Base-by-base conservation (phyloP, 345 rosid species). In the Salix exigua region DNA sequence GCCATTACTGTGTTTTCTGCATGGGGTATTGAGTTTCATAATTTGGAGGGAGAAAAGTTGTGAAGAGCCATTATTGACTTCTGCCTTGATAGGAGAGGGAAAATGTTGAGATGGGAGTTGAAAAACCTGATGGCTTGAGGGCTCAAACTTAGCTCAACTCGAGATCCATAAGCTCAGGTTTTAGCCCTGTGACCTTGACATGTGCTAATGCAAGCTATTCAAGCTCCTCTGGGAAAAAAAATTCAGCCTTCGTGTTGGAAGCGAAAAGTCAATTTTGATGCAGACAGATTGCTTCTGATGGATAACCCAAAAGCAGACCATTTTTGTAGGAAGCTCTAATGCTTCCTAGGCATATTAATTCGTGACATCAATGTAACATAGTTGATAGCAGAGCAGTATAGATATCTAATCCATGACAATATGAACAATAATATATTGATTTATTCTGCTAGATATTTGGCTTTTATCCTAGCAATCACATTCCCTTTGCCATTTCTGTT, bases 191-290 rank as follows among this genome's bases (percentile, higher is more conserved):
- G 10, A 64, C 53, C 1, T 35, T 26, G 11, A 21, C 61, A 26
- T 77, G 16, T 62, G 28, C 70, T 44, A 5, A 28, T 18, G 26
- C 50, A 30, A 12, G 12, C 66, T 64, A 64, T 38, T 74, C 69
- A 48, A 68, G 64, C 9, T 55, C 19, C 2, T 50, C 58, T 4
- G 30, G 73, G 72, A 63, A 26, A 69, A 26, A 69, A 7, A 38
- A 33, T n/a, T 44, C 64, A 62, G 60, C 55, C 73, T 7, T 46
- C 38, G 28, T 65, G 14, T 18, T 62, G 62, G 26, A 75, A 65
- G 55, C 69, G 76, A 28, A 11, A 70, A 66, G 40, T 62, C 77
- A 80, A 60, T 85, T 83, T 77, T 85, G 83, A 71, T 64, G 44
- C 46, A 10, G 80, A 81, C 51, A 82, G 76, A 71, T 55, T 40